These are phyloP conservation scores for Vitis hybrid DNA, from an alignment of 177 flowering plant genomes.

Conservation along the genomic window DNA sequence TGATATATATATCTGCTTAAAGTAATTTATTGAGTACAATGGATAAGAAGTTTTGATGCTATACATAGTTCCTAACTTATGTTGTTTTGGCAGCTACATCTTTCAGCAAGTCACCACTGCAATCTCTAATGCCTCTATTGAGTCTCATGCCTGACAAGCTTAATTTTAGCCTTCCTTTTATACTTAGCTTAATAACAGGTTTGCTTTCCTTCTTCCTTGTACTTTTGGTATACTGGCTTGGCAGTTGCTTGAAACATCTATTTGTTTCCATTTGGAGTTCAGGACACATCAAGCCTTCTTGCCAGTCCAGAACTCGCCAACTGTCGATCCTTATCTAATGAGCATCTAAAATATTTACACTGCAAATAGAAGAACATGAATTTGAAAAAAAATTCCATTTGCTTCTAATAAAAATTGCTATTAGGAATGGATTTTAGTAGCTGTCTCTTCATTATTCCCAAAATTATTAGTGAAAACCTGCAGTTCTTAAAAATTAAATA, in stretches of 20 bases:
- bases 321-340: too few species aligned
- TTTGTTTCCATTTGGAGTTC: neutral
- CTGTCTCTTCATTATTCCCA: neutral
- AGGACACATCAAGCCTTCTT: neutral
- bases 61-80: neutral
- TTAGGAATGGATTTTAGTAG: neutral
- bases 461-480: neutral
- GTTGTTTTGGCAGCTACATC: slow-evolving; percentile 52
- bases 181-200: slow-evolving; percentile 44
- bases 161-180: slow-evolving; percentile 24
- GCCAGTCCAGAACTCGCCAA: too few species aligned
- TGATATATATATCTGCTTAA: too few species aligned
- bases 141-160: slow-evolving; percentile 45
- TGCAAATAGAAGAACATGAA: too few species aligned
- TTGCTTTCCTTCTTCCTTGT: slow-evolving; percentile 7
- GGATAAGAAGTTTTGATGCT: too few species aligned
- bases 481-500: neutral
- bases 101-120: slow-evolving; percentile 49
- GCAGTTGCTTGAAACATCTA: neutral
- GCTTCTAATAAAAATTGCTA: neutral
- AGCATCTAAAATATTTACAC: too few species aligned
- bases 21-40: too few species aligned
- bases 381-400: neutral
- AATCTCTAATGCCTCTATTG: slow-evolving; percentile 34
- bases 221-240: neutral